Evolutionary conservation across 352 stramenopile genomes (phyloP), one percentile per base, ranked within the genome.

Genomic region (Pythium aphanidermatum): DNA sequence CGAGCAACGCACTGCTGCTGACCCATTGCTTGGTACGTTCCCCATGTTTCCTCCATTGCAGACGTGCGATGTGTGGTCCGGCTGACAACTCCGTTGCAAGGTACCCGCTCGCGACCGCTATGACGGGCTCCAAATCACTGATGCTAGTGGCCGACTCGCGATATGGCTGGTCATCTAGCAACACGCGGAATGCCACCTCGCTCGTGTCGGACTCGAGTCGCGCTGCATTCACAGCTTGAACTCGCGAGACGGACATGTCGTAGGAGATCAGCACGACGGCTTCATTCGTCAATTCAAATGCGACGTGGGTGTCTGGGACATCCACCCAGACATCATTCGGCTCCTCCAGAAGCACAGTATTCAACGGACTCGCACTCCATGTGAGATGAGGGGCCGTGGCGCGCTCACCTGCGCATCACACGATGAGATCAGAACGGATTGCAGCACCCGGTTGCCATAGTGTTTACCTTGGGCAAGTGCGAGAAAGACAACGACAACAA

Each of bases 1-100:
- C 74, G 31, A 91, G 47, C 5, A 83, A 44, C 30, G 70, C 65
- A 39, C 65, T 84, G 9, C 58, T 62, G 28, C 88, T 74, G 10
- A 75, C 39, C 79, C 79, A 91, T n/a, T 56, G 59, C 14, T 65
- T 48, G 11, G 82, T 67, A 11, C 60, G 54, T 0, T 47, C 52
- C 12, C 79, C 79, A 8, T 73, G 67, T 34, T 87, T 88, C 24
- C 76, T 48, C 79, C 79, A 91, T 35, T 91, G 79, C 29, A 91
- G 46, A n/a, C 60, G 60, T 11, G 76, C 72, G 9, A 57, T 34
- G 14, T 91, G 74, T 1, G 53, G 26, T 1, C 79, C 79, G 3
- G 65, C 57, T 9, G 63, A 37, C 5, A 88, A 55, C 39, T 88
- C 72, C 10, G 77, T 51, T 4, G 75, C 59, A 13, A 88, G 51